Evolutionary conservation across 306 rosid genomes (phyloP).

Genomic region (Glycine latifolia): DNA sequence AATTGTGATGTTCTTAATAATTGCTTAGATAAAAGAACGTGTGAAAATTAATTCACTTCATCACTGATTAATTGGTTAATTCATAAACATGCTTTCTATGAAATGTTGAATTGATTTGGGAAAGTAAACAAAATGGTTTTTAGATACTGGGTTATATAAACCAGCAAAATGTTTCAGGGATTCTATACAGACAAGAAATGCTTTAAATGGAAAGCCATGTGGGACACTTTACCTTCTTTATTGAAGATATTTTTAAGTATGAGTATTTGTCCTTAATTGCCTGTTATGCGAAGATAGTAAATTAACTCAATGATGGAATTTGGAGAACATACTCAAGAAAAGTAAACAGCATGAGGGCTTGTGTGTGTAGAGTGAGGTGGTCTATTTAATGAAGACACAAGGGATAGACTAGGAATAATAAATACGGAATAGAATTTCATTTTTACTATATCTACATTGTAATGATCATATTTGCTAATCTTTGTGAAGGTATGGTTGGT

Average conservation of each 20-base stretch:
- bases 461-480: conserved; percentile 42
- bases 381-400: conserved; percentile 13
- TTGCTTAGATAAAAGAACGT: too few relatives aligned
- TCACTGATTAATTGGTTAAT: too few relatives aligned
- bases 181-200: not conserved
- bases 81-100: too few relatives aligned
- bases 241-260: too few relatives aligned
- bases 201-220: too few relatives aligned
- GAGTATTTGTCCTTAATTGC: too few relatives aligned
- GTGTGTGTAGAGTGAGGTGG: conserved; percentile 18
- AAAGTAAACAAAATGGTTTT: too few relatives aligned
- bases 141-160: not conserved
- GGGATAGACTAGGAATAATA: conserved; percentile 24
- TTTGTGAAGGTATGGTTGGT: conserved; percentile 96
- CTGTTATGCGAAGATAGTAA: too few relatives aligned
- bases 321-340: conserved; percentile 6
- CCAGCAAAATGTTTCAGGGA: not conserved
- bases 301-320: not conserved
- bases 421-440: not conserved
- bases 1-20: too few relatives aligned
- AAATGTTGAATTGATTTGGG: too few relatives aligned
- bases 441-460: conserved; percentile 27
- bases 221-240: too few relatives aligned
- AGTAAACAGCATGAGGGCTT: conserved; percentile 3
- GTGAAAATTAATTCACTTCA: too few relatives aligned